Conservation (phyloP, 768 basidiomycete genomes). For the Infundibulicybe gibba region DNA sequence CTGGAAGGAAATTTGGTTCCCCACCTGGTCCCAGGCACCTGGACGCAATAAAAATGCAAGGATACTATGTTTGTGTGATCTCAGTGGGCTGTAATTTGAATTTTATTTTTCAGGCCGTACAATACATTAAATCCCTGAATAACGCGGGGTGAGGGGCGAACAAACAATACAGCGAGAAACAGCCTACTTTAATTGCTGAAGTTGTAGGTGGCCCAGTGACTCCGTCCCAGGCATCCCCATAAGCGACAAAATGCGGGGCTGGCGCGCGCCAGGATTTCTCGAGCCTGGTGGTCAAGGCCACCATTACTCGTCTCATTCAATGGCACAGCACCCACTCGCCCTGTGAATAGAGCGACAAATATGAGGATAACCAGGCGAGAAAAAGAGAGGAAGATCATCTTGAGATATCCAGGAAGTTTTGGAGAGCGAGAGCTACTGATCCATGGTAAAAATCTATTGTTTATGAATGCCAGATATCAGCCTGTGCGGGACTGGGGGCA, state of each 20-base stretch:
- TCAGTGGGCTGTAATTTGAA: conserved; percentile 2
- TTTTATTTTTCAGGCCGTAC: conserved; percentile 19
- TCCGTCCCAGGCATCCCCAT: conserved; percentile 41
- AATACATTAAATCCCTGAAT: conserved; percentile 57
- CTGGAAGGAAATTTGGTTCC: neutral
- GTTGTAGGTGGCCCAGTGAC: conserved; percentile 44
- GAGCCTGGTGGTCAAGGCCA: conserved; percentile 23
- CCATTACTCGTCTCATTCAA: conserved; percentile 15
- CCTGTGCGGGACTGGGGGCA: too few species aligned
- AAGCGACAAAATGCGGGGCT: conserved; percentile 51
- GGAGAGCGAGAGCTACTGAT: too few species aligned
- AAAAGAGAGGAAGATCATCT: conserved; percentile 10
- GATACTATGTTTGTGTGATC: conserved; percentile 21
- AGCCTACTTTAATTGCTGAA: conserved; percentile 36
- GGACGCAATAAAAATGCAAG: conserved; percentile 52
- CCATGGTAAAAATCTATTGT: too few species aligned
- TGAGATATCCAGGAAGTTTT: neutral
- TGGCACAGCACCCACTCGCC: conserved; percentile 9
- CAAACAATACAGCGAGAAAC: neutral
- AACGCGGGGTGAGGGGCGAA: neutral
- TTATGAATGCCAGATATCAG: too few species aligned
- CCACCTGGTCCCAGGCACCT: conserved; percentile 55
- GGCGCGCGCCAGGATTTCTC: conserved; percentile 30
- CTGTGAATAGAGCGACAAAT: conserved; percentile 13
- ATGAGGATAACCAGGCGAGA: conserved; percentile 9